Evolutionary conservation across 139 green algal species (phyloP).

Genomic region (Auxenochlorella protothecoides): DNA sequence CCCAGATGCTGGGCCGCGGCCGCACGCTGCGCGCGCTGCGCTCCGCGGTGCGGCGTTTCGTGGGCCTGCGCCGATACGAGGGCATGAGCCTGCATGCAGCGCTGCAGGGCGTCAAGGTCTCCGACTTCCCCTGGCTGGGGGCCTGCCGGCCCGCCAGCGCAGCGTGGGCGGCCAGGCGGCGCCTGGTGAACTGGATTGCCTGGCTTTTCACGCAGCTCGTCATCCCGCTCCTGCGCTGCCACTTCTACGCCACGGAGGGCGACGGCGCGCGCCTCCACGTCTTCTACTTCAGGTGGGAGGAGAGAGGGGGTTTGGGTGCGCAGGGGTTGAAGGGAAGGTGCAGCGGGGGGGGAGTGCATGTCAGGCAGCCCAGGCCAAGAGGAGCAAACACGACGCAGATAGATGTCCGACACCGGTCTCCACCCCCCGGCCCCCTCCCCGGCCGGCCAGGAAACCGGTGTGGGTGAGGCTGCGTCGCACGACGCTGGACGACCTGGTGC

Average conservation of each 20-base stretch:
- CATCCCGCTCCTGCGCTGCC: slow-evolving; percentile 64
- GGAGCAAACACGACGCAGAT: too few species aligned
- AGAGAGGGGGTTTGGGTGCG: too few species aligned
- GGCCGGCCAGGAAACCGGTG: slow-evolving; percentile 59
- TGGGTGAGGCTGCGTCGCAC: slow-evolving; percentile 44
- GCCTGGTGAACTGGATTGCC: slow-evolving; percentile 47
- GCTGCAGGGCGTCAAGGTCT: slow-evolving; percentile 34
- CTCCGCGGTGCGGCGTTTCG: slow-evolving; percentile 24
- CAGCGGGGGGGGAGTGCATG: background rate
- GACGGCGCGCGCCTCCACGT: slow-evolving; percentile 66
- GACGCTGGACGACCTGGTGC: slow-evolving; percentile 30
- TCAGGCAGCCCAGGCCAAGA: background rate
- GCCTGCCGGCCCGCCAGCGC: background rate
- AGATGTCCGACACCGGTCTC: background rate
- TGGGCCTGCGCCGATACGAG: slow-evolving; percentile 61
- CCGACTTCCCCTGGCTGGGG: slow-evolving; percentile 33
- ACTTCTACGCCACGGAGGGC: slow-evolving; percentile 86
- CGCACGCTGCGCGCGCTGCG: slow-evolving; percentile 32
- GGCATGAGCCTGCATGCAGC: slow-evolving; percentile 45
- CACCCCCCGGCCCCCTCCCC: background rate
- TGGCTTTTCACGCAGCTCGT: slow-evolving; percentile 69
- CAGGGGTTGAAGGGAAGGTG: background rate
- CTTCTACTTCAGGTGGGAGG: slow-evolving; percentile 58
- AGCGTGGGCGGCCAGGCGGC: slow-evolving; percentile 14
- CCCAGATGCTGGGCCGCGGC: slow-evolving; percentile 41